A percentile compares a stretch with the other conserved stretches of the same genome.
Conservation (phyloP, 768 basidiomycete genomes). For the Neoboletus brunneissimus region DNA sequence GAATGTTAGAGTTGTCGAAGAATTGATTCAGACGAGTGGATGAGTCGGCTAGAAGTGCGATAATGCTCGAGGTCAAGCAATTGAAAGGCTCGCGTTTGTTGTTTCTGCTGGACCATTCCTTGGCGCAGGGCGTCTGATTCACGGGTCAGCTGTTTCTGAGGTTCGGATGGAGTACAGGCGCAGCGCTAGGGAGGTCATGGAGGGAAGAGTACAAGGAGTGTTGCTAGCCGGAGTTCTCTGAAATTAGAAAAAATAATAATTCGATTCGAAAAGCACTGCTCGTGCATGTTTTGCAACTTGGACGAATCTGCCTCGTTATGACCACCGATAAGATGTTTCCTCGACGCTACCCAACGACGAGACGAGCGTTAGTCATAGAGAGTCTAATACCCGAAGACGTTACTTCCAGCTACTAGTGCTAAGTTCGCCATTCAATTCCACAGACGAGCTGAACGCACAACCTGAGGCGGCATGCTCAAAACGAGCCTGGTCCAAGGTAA, state of each 20-base stretch:
- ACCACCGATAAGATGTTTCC: neutral
- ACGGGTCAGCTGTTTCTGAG: conserved; percentile 2
- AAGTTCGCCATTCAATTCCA: neutral
- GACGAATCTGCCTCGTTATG: neutral
- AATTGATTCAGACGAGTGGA: conserved; percentile 1
- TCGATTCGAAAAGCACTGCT: conserved; percentile 26
- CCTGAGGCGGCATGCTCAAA: neutral
- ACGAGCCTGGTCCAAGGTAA: neutral
- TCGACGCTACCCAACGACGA: neutral
- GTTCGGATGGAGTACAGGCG: conserved; percentile 9
- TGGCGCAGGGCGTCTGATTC: neutral
- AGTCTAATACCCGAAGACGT: neutral
- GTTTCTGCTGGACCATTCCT: conserved; percentile 1
- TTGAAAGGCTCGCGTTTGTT: neutral
- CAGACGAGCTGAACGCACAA: neutral
- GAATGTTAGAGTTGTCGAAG: neutral
- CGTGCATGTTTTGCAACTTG: conserved; percentile 8
- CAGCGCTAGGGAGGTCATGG: conserved; percentile 19
- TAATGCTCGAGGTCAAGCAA: neutral
- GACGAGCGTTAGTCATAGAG: neutral
- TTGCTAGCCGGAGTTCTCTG: conserved; percentile 29
- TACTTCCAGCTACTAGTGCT: neutral
- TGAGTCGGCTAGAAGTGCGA: conserved; percentile 10
- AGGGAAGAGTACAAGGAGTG: conserved; percentile 27
- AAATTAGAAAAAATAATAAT: conserved; percentile 32